A percentile compares a stretch with the other conserved stretches of the same genome.
phyloP scores from a whole-genome alignment of 1,284 basidiomycete species.

The Cutaneotrichosporon sp. region DNA sequence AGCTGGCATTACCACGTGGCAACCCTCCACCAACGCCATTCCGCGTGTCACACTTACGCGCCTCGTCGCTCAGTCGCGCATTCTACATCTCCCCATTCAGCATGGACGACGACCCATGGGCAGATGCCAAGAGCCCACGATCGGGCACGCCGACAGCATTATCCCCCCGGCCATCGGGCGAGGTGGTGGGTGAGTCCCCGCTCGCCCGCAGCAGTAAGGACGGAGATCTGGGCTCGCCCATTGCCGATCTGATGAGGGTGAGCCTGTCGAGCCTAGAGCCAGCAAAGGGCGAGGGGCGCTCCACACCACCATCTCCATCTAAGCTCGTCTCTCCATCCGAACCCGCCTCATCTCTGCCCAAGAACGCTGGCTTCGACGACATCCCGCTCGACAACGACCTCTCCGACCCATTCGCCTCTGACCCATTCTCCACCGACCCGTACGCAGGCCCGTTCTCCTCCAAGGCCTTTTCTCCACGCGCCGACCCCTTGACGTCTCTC shows the following conservation, averaged over 20 bases:
- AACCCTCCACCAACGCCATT: not conserved
- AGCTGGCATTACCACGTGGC: not conserved
- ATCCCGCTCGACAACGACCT: not conserved
- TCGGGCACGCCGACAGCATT: not conserved
- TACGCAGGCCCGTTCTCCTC: not conserved
- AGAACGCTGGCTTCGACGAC: not conserved
- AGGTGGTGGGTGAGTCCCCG: not conserved
- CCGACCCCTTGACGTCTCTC: not conserved
- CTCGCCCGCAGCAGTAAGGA: not conserved
- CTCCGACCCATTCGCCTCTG: not conserved
- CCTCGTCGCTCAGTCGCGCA: not conserved
- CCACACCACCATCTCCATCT: not conserved
- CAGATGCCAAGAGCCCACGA: constrained; percentile 12
- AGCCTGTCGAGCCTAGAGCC: not conserved
- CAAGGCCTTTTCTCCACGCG: not conserved
- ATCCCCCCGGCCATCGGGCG: not conserved
- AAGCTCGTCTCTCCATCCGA: not conserved
- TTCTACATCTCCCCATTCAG: constrained; percentile 8
- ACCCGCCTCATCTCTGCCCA: not conserved
- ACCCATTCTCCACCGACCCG: not conserved
- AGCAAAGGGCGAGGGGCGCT: not conserved
- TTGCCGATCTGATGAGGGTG: not conserved
- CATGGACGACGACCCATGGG: constrained; percentile 20
- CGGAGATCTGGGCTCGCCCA: not conserved
- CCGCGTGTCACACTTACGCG: constrained; percentile 1